Evolutionary conservation across 768 basidiomycete species (phyloP), one percentile per base, ranked within the genome.

Genomic region (Lentinula raphanica): DNA sequence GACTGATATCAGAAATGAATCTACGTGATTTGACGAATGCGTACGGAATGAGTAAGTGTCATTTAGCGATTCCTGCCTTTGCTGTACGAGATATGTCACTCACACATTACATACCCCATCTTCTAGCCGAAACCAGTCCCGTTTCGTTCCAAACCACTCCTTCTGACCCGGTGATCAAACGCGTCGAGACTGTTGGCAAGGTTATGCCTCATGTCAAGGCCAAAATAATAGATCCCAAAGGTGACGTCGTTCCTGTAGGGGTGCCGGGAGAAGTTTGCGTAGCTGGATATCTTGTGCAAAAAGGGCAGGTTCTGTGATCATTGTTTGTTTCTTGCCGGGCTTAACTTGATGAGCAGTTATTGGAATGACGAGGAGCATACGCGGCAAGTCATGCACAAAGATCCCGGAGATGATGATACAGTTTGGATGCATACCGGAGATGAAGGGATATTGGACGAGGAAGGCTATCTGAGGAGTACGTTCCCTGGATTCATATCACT

Each of bases 351-450:
- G 25, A 11, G 28, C 57, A 91, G 90, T 48, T 92, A 93, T 65
- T 93, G 91, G 91, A 66, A 78, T 23, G 84, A 92, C 62, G 79
- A 82, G 42, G 81, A 79, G 40, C 90, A 90, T 64, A 92, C 90
- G 0, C 68, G 67, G 17, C 64, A 69, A 13, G 85, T 78, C 3
- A 87, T 86, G 82, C 77, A 77, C 56, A 70, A 67, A 3, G 79
- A 83, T 60, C 7, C 54, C 3, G 59, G 48, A 51, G 76, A 81
- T 53, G 67, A 76, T 13, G 85, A 82, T 19, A 79, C 72, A 3
- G 63, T 87, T 35, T 93, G 91, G 91, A 91, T 93, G 85, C 80
- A 87, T 68, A 91, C 88, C 0, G 91, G 91, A 1, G 91, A 94
- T 65, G 82, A 91, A 64, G 90, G 82, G 0, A 84, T 88, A 32